Percentiles rank a stretch among this genome's conserved stretches.
Conservation (phyloP, 2,329 filamentous ascomycete genomes). For the Lachnellula hyalina region DNA sequence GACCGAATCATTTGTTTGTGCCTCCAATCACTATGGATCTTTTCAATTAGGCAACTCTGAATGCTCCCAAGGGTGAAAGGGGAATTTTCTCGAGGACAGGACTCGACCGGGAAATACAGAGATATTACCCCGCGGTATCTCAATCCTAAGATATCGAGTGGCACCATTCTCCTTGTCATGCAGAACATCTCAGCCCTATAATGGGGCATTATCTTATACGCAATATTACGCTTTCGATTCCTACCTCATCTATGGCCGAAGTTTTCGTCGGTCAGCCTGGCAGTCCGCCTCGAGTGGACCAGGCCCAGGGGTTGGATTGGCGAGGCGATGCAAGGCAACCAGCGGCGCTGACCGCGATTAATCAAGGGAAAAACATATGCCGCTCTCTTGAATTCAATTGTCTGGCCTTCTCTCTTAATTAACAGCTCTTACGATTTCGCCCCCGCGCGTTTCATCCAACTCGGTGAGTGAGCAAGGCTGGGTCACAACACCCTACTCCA, state of each 20-base stretch:
- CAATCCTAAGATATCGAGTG: neutral
- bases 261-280: neutral
- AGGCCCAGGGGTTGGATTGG: constrained; percentile 1
- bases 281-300: constrained; percentile 6
- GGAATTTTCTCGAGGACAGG: too few relatives aligned
- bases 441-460: neutral
- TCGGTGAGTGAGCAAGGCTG: constrained; percentile 10
- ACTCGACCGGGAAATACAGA: too few relatives aligned
- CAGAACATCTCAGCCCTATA: neutral
- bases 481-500: constrained; percentile 5
- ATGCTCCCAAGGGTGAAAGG: too few relatives aligned
- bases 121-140: neutral
- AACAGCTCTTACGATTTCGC: neutral
- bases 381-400: neutral
- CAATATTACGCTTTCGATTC: too few relatives aligned
- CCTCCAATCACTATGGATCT: too few relatives aligned
- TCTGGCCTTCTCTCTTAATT: neutral
- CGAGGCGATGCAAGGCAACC: constrained; percentile 14
- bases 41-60: too few relatives aligned
- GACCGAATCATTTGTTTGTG: too few relatives aligned
- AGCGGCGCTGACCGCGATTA: constrained; percentile 5
- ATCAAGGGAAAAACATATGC: constrained; percentile 7
- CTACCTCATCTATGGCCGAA: neutral
- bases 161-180: neutral
- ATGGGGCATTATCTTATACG: too few relatives aligned